Base-by-base conservation (phyloP, 2,329 filamentous ascomycete genomes). In the Exophiala mesophila region DNA sequence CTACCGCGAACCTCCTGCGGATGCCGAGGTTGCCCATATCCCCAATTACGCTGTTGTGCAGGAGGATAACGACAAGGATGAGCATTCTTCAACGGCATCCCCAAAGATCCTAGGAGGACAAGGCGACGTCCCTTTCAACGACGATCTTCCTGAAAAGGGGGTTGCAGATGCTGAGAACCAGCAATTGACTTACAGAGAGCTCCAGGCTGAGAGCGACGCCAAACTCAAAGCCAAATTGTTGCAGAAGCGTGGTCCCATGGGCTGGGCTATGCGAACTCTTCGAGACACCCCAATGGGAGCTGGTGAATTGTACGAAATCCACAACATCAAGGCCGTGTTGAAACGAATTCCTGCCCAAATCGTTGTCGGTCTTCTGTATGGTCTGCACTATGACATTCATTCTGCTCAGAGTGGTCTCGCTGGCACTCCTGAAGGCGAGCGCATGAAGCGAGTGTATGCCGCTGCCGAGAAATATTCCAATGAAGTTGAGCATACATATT, bases 321-420 rank as follows among this genome's bases (percentile, higher is more conserved):
- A 80, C 65, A 90, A 90, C 72, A 67, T 88, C 49, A 74, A 73
- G 59, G 74, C 74, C 37, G 46, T 81, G 15, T 18, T 71, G 47
- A 83, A 78, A 65, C 83, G 85, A 16, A 58, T 89, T 6, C 85
- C 85, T 1, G 83, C 86, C 38, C 74, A 74, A 64, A 61, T 85
- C 48, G 71, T 80, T 30, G 71, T 70, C 51, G 83, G 72, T 41
- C 59, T 71, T n/a, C 76, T 88, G 38, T 90, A 90, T 60, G 86
- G 86, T 63, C 61, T 83, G 17, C 72, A 89, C 73, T 90, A 89
- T 67, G 85, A 90, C 55, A 90, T 89, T 57, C 85, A 89, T 72
- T 73, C 77, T 36, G 82, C 83, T 3, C 85, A 88, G 69, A 71
- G 72, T 39, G 85, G 85, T 59, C 74, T 86, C 33, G 60, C 70